phyloP scores from a whole-genome alignment of 2,329 filamentous ascomycete species.

The Onygenales sp. region DNA sequence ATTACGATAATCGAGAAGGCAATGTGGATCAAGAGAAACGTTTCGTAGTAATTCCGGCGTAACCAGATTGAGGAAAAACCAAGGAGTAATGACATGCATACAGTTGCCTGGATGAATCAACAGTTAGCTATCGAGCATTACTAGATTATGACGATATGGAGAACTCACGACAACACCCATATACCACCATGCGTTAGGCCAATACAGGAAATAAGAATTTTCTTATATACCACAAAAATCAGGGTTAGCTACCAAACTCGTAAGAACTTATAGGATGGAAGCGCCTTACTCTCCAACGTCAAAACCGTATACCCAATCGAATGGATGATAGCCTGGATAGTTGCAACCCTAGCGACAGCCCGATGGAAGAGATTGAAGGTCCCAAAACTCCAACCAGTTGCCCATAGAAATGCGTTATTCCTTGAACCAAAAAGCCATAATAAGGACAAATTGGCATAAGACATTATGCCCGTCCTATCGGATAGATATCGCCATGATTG shows the following conservation, averaged over 20 bases:
- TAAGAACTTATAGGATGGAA: neutral
- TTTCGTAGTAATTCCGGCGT: conserved; percentile 34
- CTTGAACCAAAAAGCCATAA: conserved; percentile 59
- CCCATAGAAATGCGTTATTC: conserved; percentile 57
- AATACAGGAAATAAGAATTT: conserved; percentile 9
- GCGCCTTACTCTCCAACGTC: conserved; percentile 12
- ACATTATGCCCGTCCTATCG: conserved; percentile 55
- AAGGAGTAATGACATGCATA: conserved; percentile 28
- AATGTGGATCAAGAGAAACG: conserved; percentile 32
- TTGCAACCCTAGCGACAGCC: conserved; percentile 54
- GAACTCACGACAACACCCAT: conserved; percentile 18
- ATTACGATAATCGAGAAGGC: conserved; percentile 28
- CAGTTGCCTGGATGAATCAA: conserved; percentile 14
- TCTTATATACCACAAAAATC: neutral
- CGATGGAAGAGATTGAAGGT: conserved; percentile 61
- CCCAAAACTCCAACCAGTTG: conserved; percentile 60
- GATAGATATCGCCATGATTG: conserved; percentile 49
- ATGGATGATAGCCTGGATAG: conserved; percentile 53
- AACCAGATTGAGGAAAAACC: conserved; percentile 34
- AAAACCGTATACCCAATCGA: conserved; percentile 48
- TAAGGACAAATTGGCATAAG: conserved; percentile 54
- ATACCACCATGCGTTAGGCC: conserved; percentile 12
- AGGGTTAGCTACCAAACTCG: neutral
- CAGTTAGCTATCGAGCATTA: neutral
- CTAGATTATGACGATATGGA: conserved; percentile 3